Percentiles rank a stretch among this genome's conserved stretches.
phyloP scores from a whole-genome alignment of 176 grass and related monocot genomes.

The Oryza meridionalis region DNA sequence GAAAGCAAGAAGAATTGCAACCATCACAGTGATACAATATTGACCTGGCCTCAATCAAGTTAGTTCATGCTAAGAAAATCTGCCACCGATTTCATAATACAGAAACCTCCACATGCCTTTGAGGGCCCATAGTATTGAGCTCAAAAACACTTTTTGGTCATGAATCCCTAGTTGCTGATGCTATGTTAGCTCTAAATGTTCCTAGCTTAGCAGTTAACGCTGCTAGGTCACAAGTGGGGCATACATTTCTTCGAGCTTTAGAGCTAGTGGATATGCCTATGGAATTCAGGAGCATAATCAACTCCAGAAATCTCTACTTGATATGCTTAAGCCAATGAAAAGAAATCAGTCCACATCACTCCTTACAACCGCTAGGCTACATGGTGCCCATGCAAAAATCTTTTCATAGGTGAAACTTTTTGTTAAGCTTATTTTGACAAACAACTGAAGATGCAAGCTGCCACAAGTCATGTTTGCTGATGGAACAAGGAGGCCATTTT shows the following conservation, averaged over 20 bases:
- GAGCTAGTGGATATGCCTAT: constrained; percentile 42
- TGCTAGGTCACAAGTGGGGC: background rate
- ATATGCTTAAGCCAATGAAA: background rate
- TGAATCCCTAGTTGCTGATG: background rate
- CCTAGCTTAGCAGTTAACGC: constrained; percentile 1
- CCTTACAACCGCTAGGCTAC: background rate
- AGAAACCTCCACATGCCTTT: constrained; percentile 20
- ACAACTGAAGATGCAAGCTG: background rate
- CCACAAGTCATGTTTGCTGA: constrained; percentile 12
- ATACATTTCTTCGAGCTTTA: constrained; percentile 17
- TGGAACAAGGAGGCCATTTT: constrained; percentile 27
- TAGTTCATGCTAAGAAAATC: background rate
- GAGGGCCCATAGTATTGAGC: constrained; percentile 25
- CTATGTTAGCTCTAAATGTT: constrained; percentile 9
- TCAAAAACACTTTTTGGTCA: constrained; percentile 22
- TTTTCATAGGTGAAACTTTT: background rate
- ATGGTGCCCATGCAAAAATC: background rate
- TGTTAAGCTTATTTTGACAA: constrained; percentile 4
- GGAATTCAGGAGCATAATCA: background rate
- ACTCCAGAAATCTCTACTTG: background rate
- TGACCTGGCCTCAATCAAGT: constrained; percentile 26
- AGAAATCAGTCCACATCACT: no score
- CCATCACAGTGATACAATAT: background rate
- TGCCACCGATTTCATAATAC: background rate
- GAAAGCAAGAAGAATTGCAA: background rate